Percentiles rank a stretch among this genome's conserved stretches.
Evolutionary conservation across 345 rosid genomes (phyloP).

Genomic region (Citrus mangshanensis): DNA sequence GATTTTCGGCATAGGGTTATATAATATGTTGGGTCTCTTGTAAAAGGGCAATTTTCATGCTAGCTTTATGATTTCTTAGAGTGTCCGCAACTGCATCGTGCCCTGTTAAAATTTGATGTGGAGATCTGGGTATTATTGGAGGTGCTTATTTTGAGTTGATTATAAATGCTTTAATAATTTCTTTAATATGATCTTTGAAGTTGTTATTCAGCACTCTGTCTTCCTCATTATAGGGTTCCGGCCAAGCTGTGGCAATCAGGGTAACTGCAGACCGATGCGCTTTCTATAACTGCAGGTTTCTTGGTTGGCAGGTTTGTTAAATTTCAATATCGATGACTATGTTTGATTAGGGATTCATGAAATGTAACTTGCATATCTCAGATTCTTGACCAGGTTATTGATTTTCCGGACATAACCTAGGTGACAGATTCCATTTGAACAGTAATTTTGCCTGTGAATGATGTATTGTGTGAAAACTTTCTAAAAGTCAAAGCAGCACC

Average conservation of each 20-base stretch:
- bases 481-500: not conserved
- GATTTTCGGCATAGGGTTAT: not conserved
- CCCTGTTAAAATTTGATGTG: not conserved
- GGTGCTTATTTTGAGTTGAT: not conserved
- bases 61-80: not conserved
- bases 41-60: not conserved
- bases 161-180: not conserved
- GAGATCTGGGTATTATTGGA: not conserved
- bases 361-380: not conserved
- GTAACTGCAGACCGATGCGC: slow-evolving; percentile 96
- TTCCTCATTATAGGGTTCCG: slow-evolving; percentile 64
- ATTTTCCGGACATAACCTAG: not conserved
- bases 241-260: slow-evolving; percentile 94
- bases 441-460: not conserved
- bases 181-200: not conserved
- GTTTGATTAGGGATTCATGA: not conserved
- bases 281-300: slow-evolving; percentile 91
- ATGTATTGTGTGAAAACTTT: not conserved
- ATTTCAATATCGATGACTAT: not conserved
- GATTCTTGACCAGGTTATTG: not conserved
- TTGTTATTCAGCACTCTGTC: not conserved
- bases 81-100: not conserved
- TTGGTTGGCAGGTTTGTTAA: slow-evolving; percentile 87
- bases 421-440: not conserved
- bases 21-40: not conserved